These are phyloP conservation scores for Podospora fimiseda DNA, from an alignment of 495 filamentous ascomycete genomes.

Conservation along the genomic window DNA sequence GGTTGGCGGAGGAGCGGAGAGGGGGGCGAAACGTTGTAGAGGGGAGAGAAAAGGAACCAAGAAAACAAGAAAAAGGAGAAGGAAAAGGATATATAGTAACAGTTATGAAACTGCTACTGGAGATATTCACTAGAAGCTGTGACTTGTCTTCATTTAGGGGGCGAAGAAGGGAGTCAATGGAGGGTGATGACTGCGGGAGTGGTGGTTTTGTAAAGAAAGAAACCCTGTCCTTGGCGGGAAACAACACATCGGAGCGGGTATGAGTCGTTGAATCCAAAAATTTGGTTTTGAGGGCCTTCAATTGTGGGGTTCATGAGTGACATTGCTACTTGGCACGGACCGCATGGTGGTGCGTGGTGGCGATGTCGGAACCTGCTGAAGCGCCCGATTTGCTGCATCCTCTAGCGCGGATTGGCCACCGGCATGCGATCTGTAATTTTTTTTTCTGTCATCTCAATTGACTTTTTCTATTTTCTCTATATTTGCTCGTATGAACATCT, in stretches of 20 bases:
- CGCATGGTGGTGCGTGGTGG: conserved; percentile 15
- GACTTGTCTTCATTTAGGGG: conserved; percentile 14
- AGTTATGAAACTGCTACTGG: conserved; percentile 12
- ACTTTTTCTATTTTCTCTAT: background rate
- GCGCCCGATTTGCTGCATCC: background rate
- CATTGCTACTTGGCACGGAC: conserved; percentile 14
- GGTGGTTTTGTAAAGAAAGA: conserved; percentile 14
- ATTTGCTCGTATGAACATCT: no score
- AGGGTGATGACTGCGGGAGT: conserved; percentile 1
- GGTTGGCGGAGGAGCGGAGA: conserved; percentile 15
- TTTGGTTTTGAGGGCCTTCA: conserved; percentile 11
- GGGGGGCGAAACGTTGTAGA: conserved; percentile 3
- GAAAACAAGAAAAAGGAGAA: conserved; percentile 13
- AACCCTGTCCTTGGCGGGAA: conserved; percentile 14
- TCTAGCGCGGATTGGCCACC: background rate
- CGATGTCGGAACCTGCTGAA: conserved; percentile 23
- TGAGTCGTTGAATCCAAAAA: conserved; percentile 20
- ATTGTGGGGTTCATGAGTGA: conserved; percentile 28
- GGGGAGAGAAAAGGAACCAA: conserved; percentile 10
- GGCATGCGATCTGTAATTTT: background rate
- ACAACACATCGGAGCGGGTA: conserved; percentile 8
- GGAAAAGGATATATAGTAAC: conserved; percentile 5
- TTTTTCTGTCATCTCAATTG: no score
- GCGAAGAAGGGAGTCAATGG: conserved; percentile 13
- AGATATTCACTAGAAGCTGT: background rate